Percentiles rank a stretch among this genome's conserved stretches.
These are phyloP conservation scores for Acanthamoeba lenticulata DNA, from an alignment of 208 protist genomes.

Conservation along the genomic window DNA sequence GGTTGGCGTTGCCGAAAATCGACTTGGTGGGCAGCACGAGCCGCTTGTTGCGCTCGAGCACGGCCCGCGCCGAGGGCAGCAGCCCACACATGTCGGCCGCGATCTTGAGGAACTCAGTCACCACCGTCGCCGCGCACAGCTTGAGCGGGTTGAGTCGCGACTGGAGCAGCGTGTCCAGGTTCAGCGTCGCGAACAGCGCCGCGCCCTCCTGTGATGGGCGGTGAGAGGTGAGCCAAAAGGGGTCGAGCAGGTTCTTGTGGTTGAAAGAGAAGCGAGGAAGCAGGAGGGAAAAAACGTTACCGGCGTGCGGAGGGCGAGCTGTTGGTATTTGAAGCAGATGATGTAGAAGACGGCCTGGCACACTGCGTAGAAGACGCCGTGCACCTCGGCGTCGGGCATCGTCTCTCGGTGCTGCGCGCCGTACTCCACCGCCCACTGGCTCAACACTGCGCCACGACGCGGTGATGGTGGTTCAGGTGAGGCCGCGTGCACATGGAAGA, in stretches of 20 bases:
- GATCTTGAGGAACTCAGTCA: slow-evolving; percentile 55
- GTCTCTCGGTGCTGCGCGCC: slow-evolving; percentile 41
- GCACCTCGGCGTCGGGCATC: slow-evolving; percentile 73
- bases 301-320: not conserved
- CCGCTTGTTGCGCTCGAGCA: slow-evolving; percentile 71
- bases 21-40: slow-evolving; percentile 70
- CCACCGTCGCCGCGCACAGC: slow-evolving; percentile 52
- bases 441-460: not conserved
- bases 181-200: not conserved
- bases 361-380: slow-evolving; percentile 76
- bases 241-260: not conserved
- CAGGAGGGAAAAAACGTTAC: not conserved
- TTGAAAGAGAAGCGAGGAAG: too few relatives aligned
- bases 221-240: not conserved
- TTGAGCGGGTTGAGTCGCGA: slow-evolving; percentile 76
- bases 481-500: not conserved
- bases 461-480: too few relatives aligned
- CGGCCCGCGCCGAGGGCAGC: not conserved
- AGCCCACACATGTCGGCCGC: slow-evolving; percentile 3
- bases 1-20: slow-evolving; percentile 60
- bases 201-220: too few relatives aligned
- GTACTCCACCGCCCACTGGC: slow-evolving; percentile 26
- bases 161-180: not conserved
- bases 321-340: slow-evolving; percentile 76
- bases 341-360: slow-evolving; percentile 80